Base-by-base conservation (phyloP, 2,329 filamentous ascomycete genomes). In the Trichoderma koningii region DNA sequence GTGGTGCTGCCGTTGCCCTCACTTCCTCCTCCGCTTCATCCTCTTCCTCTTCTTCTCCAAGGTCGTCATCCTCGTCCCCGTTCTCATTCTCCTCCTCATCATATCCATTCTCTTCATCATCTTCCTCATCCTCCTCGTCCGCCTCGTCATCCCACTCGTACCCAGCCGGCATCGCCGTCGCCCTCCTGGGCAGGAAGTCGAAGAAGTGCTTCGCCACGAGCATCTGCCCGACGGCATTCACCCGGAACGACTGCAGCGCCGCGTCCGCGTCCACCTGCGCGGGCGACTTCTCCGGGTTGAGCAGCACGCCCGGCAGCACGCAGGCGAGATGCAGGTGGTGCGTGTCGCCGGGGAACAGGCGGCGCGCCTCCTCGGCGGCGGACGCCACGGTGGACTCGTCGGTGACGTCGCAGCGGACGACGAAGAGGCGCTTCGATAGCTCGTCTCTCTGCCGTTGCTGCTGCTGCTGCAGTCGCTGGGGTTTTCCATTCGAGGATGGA, bases 141-240 rank as follows among this genome's bases (percentile, higher is more conserved):
- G 14, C 55, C 19, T 17, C 23, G 2, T 62, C 59, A 2, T 53
- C 50, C n/a, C 34, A 53, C n/a, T 34, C 50, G 26, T 45, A 47
- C 17, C 50, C 48, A 38, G 48, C 26, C 17, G 3, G n/a, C 59
- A 52, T 50, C 14, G 23, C 41, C 0, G 81, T 80, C 5, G 80
- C 74, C 69, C 85, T 87, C 17, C 80, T 82, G 1, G 91, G 91
- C 3, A 95, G 80, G 71, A 93, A 89, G 0, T 79, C 78, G 0
- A 82, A 81, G 70, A 95, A 91, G 75, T 92, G 87, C 76, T 95
- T 95, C 72, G 91, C 84, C 64, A 94, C 81, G 62, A 95, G 79
- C 72, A 95, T 80, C 0, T 90, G 90, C 0, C 90, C 91, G 2
- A 95, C 79, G 0, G 87, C 82, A 74, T 95, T 96, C 66, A 91